These are phyloP conservation scores for Penicillium ochrochloron DNA, from an alignment of 495 filamentous ascomycete species.

Conservation along the genomic window DNA sequence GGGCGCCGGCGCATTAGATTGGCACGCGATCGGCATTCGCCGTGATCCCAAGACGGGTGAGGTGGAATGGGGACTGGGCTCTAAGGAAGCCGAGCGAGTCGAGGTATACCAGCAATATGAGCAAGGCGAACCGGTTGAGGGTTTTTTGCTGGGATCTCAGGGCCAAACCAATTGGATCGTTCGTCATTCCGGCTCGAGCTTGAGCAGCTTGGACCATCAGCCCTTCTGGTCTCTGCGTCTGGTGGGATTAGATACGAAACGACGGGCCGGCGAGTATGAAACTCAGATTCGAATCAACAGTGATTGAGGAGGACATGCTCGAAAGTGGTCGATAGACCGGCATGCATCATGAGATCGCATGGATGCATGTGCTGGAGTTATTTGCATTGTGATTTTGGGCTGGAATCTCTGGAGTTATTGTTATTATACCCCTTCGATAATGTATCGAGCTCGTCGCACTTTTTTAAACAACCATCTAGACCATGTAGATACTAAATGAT, in stretches of 20 bases:
- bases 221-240: conserved; percentile 23
- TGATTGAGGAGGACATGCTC: conserved; percentile 2
- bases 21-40: conserved; percentile 23
- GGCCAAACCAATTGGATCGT: conserved; percentile 18
- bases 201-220: conserved; percentile 14
- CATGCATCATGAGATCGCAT: background rate
- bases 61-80: conserved; percentile 22
- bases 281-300: conserved; percentile 22
- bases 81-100: background rate
- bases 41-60: conserved; percentile 13
- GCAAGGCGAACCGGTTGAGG: background rate
- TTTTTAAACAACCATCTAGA: background rate
- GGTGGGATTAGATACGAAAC: background rate
- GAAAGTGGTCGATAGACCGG: background rate
- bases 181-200: conserved; percentile 14
- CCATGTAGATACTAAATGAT: too few relatives aligned
- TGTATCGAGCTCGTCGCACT: background rate
- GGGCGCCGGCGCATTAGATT: conserved; percentile 20
- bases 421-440: conserved; percentile 4
- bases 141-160: conserved; percentile 19
- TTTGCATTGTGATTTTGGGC: background rate
- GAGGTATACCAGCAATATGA: conserved; percentile 20
- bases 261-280: conserved; percentile 10
- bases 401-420: background rate
- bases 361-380: background rate